Conservation (phyloP, 345 rosid species). For the Euclidium syriacum region DNA sequence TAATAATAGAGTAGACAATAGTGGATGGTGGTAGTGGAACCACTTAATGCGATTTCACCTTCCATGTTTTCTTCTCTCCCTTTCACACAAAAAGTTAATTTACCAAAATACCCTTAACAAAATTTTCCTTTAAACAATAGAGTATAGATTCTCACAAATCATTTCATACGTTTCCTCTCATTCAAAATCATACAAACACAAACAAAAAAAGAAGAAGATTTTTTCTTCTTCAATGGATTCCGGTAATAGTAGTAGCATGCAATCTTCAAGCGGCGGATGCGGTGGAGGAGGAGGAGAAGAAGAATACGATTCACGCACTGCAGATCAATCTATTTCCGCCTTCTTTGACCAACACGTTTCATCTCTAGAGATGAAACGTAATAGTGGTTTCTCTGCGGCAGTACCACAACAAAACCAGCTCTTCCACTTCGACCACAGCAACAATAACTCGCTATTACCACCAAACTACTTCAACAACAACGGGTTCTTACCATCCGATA, state of each 20-base stretch:
- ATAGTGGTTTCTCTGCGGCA: too few species aligned
- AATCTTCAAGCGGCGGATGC: slow-evolving; percentile 61
- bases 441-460: slow-evolving; percentile 36
- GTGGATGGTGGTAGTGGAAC: slow-evolving; percentile 42
- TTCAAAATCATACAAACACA: neutral
- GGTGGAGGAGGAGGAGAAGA: slow-evolving; percentile 43
- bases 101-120: slow-evolving; percentile 13
- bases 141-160: slow-evolving; percentile 1
- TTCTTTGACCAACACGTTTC: slow-evolving; percentile 37
- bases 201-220: neutral
- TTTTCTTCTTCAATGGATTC: slow-evolving; percentile 50
- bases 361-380: too few species aligned
- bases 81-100: slow-evolving; percentile 25
- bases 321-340: slow-evolving; percentile 43
- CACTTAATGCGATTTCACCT: slow-evolving; percentile 35
- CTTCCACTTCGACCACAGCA: slow-evolving; percentile 31
- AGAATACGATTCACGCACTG: slow-evolving; percentile 71
- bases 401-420: slow-evolving; percentile 33
- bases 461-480: slow-evolving; percentile 61
- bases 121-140: slow-evolving; percentile 1
- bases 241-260: slow-evolving; percentile 74
- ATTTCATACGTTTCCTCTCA: slow-evolving; percentile 17
- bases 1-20: slow-evolving; percentile 33
- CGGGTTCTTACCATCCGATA: slow-evolving; percentile 56
- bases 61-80: slow-evolving; percentile 18